Percentiles rank a stretch among this genome's conserved stretches.
Conservation (phyloP, 2,329 filamentous ascomycete genomes). For the Microthyrium microscopicum region DNA sequence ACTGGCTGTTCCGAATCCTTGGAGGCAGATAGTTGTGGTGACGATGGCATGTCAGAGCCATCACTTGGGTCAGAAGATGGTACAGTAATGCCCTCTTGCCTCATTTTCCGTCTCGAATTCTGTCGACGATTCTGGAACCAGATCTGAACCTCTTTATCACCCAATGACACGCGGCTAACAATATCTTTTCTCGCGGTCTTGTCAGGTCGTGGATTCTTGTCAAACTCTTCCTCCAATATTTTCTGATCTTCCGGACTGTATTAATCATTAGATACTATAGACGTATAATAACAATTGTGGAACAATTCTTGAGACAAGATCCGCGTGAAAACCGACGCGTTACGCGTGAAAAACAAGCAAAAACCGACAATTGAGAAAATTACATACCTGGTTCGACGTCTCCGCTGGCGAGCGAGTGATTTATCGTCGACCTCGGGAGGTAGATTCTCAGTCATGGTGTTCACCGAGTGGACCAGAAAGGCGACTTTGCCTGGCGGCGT, state of each 20-base stretch:
- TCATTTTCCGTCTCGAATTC: constrained; percentile 78
- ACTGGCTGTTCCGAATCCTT: constrained; percentile 9
- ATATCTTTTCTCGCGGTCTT: constrained; percentile 74
- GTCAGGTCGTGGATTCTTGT: constrained; percentile 75
- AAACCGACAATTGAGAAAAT: constrained; percentile 7
- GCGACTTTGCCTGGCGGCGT: no score
- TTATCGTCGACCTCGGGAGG: constrained; percentile 43
- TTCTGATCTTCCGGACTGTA: constrained; percentile 71
- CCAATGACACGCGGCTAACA: constrained; percentile 69
- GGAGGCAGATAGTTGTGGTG: constrained; percentile 9
- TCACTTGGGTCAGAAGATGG: no score
- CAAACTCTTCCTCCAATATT: constrained; percentile 73
- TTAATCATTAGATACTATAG: neutral
- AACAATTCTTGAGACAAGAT: neutral
- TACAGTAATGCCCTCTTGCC: no score
- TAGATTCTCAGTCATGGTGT: constrained; percentile 37
- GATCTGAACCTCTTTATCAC: constrained; percentile 96
- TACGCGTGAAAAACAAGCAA: constrained; percentile 2
- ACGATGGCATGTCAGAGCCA: no score
- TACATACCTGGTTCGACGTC: constrained; percentile 42
- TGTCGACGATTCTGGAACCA: constrained; percentile 96
- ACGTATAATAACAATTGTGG: neutral
- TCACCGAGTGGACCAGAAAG: constrained; percentile 43
- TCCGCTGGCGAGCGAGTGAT: constrained; percentile 41
- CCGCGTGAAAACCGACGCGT: neutral